phyloP scores from a whole-genome alignment of 331 rosid species.

The Quercus phellos region DNA sequence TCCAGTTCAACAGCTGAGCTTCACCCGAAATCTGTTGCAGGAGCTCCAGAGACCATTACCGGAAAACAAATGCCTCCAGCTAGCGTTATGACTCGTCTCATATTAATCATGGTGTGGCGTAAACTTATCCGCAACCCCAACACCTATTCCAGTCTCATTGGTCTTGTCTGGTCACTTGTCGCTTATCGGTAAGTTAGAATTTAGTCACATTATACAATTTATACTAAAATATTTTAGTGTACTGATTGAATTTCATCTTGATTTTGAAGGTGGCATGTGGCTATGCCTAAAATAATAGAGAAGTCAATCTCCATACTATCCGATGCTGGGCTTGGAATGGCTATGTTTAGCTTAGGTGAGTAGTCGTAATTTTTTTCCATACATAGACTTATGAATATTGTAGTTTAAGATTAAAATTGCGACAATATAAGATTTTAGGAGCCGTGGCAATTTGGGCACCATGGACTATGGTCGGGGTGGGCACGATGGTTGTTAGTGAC shows the following conservation, averaged over 20 bases:
- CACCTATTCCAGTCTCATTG: constrained; percentile 93
- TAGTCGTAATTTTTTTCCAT: constrained; percentile 6
- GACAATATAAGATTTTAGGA: not conserved
- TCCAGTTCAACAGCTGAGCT: constrained; percentile 70
- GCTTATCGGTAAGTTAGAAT: constrained; percentile 56
- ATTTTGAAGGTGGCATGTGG: constrained; percentile 71
- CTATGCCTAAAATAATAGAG: constrained; percentile 68
- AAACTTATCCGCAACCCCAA: constrained; percentile 95
- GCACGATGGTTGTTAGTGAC: constrained; percentile 16
- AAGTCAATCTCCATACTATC: constrained; percentile 87
- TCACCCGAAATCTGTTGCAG: constrained; percentile 42
- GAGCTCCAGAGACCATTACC: constrained; percentile 13
- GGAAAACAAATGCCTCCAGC: constrained; percentile 96
- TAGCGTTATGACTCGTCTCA: constrained; percentile 91
- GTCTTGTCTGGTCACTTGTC: constrained; percentile 79
- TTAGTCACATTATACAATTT: not conserved
- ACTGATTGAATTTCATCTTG: not conserved
- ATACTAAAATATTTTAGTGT: no score
- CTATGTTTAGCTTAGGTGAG: constrained; percentile 99
- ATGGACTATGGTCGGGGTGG: not conserved
- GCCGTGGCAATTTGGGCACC: not conserved
- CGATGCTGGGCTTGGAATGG: constrained; percentile 99
- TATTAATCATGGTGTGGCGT: constrained; percentile 94
- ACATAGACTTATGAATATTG: no score
- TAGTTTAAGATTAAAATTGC: no score